Evolutionary conservation across 257 asterid species (phyloP), one percentile per base, ranked within the genome.

Genomic region (Handroanthus guayacan): DNA sequence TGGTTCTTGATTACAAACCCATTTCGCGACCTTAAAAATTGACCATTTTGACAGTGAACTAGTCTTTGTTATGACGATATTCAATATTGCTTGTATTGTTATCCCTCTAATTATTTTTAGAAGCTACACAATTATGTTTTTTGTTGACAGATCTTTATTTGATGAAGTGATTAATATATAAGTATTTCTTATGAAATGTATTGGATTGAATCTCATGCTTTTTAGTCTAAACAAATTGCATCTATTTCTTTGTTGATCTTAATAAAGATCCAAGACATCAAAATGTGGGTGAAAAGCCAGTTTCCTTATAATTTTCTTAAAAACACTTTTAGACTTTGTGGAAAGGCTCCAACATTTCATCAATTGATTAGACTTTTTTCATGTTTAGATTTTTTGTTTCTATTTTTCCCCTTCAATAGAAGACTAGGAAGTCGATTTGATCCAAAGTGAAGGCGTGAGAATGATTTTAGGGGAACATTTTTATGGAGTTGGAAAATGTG

Each of bases 1-100:
- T 72, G 97, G 97, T 64, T 89, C 90, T 70, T 91, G 79, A 89
- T 81, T 76, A 58, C 79, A 60, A 56, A 63, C 80, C 44, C 44
- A 44, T 43, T 44, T 61, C 70, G 65, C 68, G 71, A 80, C 39
- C 73, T 72, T 69, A 56, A 57, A 57, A 76, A 82, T 71, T 68
- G 80, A 75, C 81, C 80, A 62, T 85, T 83, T 84, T 64, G 86
- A 75, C 76, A 71, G 77, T 84, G 79, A 65, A 83, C 75, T 73
- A 82, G 85, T 75, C 85, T 66, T 78, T 75, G 62, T 83, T 75
- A 73, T 78, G 68, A 83, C 84, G 69, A 51, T 74, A 71, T 72
- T 74, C 62, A 5, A 57, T 67, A 80, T 76, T 87, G 84, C 87
- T 84, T 83, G 86, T 86, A 71, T 79, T 83, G 88, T 69, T 77